Evolutionary conservation across 2,329 filamentous ascomycete genomes (phyloP).

Genomic region (Sporothrix pallida): DNA sequence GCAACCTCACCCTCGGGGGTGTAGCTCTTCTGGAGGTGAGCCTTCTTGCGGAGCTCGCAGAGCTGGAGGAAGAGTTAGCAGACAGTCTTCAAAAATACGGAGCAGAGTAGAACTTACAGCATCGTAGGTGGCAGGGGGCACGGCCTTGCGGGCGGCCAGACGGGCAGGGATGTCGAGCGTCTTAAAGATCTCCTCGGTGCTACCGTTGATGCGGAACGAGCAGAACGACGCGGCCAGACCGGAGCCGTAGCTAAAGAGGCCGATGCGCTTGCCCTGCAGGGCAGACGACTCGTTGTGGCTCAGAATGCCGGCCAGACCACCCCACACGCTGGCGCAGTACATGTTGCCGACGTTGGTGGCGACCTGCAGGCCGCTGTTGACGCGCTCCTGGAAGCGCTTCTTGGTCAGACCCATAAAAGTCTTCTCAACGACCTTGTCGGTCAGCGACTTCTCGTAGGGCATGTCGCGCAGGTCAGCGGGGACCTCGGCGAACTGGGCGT

Average conservation of each 20-base stretch:
- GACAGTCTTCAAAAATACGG: not conserved
- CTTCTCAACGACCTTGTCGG: slow-evolving; percentile 85
- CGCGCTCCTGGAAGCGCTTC: slow-evolving; percentile 81
- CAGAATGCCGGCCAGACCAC: slow-evolving; percentile 74
- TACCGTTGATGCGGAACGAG: slow-evolving; percentile 74
- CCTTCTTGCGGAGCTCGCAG: slow-evolving; percentile 81
- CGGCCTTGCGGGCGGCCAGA: slow-evolving; percentile 67
- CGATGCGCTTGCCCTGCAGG: slow-evolving; percentile 74
- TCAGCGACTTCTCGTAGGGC: slow-evolving; percentile 78
- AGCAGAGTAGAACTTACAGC: slow-evolving; percentile 57
- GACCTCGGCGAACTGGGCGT: slow-evolving; percentile 73
- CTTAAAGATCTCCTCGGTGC: slow-evolving; percentile 70
- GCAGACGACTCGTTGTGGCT: slow-evolving; percentile 65
- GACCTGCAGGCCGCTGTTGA: slow-evolving; percentile 74
- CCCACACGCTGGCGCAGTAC: slow-evolving; percentile 75
- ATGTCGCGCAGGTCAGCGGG: slow-evolving; percentile 77
- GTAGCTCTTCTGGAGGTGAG: slow-evolving; percentile 81
- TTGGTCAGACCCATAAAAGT: slow-evolving; percentile 83
- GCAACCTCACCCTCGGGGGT: slow-evolving; percentile 71
- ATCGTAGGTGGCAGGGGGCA: slow-evolving; percentile 76
- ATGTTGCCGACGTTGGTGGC: slow-evolving; percentile 76
- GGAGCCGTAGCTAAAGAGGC: slow-evolving; percentile 79
- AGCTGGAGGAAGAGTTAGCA: slow-evolving; percentile 57
- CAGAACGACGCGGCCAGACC: slow-evolving; percentile 75
- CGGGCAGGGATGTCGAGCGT: slow-evolving; percentile 72